These are phyloP conservation scores for Fraxinus latifolia DNA, from an alignment of 305 asterid species.

Conservation along the genomic window DNA sequence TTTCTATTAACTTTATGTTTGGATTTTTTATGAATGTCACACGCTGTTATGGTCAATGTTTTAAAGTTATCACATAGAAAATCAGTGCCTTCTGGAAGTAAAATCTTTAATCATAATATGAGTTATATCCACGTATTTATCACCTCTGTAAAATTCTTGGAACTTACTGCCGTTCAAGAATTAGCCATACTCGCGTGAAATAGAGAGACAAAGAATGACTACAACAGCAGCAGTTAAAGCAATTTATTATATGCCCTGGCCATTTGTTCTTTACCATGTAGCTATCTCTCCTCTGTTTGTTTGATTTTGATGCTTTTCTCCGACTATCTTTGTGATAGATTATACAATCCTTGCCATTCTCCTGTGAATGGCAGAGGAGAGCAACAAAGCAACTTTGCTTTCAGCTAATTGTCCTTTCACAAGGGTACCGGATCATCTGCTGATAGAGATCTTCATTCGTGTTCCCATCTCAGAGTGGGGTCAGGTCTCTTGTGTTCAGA, in stretches of 20 bases:
- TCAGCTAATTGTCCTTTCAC: constrained; percentile 42
- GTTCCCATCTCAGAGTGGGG: constrained; percentile 59
- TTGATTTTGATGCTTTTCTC: neutral
- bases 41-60: neutral
- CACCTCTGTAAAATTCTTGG: neutral
- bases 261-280: neutral
- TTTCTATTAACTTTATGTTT: neutral
- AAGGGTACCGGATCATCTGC: constrained; percentile 60
- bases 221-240: neutral
- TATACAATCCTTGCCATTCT: constrained; percentile 19
- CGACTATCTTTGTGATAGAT: neutral
- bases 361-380: constrained; percentile 43
- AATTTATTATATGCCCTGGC: neutral
- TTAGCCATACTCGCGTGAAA: neutral
- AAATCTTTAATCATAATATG: neutral
- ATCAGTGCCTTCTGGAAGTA: neutral
- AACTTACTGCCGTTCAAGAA: neutral
- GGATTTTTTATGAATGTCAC: neutral
- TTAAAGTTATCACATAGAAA: neutral
- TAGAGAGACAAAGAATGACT: neutral
- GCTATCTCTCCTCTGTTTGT: neutral
- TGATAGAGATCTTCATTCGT: constrained; percentile 55
- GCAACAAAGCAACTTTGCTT: constrained; percentile 26
- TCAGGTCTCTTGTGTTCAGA: constrained; percentile 49
- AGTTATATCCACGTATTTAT: too few species aligned